phyloP scores from a whole-genome alignment of 1,284 basidiomycete species.

The Thecaphora thlaspeos region DNA sequence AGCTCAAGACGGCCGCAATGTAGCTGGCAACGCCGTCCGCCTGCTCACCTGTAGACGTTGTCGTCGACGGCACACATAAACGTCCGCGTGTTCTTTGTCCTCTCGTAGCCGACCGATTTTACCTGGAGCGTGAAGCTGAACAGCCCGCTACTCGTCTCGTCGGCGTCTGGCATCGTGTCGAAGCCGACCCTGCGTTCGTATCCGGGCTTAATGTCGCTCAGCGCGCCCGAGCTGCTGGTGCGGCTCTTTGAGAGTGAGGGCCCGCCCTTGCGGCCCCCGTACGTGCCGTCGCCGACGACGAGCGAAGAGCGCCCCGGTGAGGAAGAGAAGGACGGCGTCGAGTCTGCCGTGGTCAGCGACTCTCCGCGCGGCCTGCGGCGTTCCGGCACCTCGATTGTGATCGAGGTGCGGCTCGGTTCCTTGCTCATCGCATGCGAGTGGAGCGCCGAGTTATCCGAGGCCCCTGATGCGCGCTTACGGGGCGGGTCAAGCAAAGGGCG shows the following conservation, averaged over 20 bases:
- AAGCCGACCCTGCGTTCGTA: slow-evolving; percentile 56
- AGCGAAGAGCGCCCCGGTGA: slow-evolving; percentile 18
- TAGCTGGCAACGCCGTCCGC: neutral
- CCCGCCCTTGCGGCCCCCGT: slow-evolving; percentile 32
- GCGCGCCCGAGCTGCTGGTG: slow-evolving; percentile 29
- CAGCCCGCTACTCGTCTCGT: slow-evolving; percentile 43
- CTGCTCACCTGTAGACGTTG: slow-evolving; percentile 61
- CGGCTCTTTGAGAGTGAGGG: slow-evolving; percentile 29
- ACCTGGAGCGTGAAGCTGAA: slow-evolving; percentile 65
- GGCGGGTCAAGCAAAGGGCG: no score
- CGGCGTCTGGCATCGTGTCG: slow-evolving; percentile 56
- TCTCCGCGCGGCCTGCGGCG: slow-evolving; percentile 12
- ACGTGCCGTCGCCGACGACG: slow-evolving; percentile 34
- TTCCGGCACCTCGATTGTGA: slow-evolving; percentile 36
- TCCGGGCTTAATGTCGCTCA: slow-evolving; percentile 39
- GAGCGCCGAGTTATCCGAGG: neutral
- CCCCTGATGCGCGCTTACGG: neutral
- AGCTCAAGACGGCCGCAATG: no score
- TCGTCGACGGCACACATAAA: slow-evolving; percentile 86
- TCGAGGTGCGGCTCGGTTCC: slow-evolving; percentile 2
- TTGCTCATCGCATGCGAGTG: neutral
- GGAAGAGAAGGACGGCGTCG: slow-evolving; percentile 2
- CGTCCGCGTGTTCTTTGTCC: slow-evolving; percentile 77
- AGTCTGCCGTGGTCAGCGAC: slow-evolving; percentile 9
- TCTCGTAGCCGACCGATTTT: slow-evolving; percentile 77